Evolutionary conservation across 208 protist genomes (phyloP).

Genomic region (Leishmania gerbilli): DNA sequence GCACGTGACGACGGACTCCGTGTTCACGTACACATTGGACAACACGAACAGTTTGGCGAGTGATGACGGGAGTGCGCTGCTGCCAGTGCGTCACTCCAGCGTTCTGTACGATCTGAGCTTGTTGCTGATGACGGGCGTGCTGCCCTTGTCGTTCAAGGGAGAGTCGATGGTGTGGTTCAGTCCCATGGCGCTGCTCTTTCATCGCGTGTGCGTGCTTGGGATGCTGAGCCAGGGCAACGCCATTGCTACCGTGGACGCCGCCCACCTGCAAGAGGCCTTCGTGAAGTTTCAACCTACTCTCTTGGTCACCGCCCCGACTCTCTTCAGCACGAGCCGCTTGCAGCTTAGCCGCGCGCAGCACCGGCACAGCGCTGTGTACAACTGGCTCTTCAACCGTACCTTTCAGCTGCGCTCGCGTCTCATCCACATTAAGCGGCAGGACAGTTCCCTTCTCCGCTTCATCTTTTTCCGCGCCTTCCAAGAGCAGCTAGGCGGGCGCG

Average conservation of each 20-base stretch:
- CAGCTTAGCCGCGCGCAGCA: constrained; percentile 66
- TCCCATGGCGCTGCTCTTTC: constrained; percentile 72
- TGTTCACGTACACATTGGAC: constrained; percentile 75
- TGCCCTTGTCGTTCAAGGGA: constrained; percentile 56
- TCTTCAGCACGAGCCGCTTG: constrained; percentile 72
- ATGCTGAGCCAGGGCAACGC: constrained; percentile 74
- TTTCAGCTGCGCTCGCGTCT: constrained; percentile 78
- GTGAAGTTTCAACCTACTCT: constrained; percentile 70
- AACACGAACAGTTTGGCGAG: constrained; percentile 42
- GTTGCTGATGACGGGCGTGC: constrained; percentile 58
- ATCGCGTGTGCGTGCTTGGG: constrained; percentile 72
- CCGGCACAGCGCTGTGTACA: constrained; percentile 62
- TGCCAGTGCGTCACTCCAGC: constrained; percentile 68
- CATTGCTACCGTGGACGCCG: constrained; percentile 53
- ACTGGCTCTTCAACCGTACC: constrained; percentile 67
- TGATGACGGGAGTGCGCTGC: constrained; percentile 28
- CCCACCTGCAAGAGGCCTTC: constrained; percentile 55
- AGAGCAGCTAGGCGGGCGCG: constrained; percentile 68
- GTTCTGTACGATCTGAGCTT: constrained; percentile 68
- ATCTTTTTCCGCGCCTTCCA: constrained; percentile 79
- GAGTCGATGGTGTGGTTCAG: constrained; percentile 82
- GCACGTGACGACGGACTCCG: constrained; percentile 33
- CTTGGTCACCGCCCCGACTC: constrained; percentile 61
- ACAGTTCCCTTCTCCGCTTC: constrained; percentile 72
- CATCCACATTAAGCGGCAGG: constrained; percentile 74